Evolutionary conservation across 2,329 filamentous ascomycete genomes (phyloP), one percentile per base, ranked within the genome.

Genomic region (Lasiodiplodia hormozganensis): DNA sequence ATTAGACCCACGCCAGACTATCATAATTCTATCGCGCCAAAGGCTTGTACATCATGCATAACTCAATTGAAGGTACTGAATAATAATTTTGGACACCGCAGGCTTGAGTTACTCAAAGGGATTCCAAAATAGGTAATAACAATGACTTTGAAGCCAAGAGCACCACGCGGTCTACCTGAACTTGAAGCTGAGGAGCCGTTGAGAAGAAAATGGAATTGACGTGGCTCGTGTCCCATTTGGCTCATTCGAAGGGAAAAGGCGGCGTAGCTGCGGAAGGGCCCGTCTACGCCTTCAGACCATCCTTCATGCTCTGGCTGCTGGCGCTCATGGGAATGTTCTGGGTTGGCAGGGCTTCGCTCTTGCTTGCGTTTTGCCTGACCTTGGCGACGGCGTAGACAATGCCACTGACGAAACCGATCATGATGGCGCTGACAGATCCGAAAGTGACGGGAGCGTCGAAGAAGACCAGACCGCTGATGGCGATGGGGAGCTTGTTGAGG

Each of bases 401-500:
- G 72, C 96, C 96, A 74, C 92, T 96, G 74, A 98, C 82, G 80
- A 97, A 98, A 43, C 95, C 96, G 69, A 99, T 87, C 70, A 90
- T 85, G 76, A 99, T 98, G 74, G 96, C 96, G 25, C 93, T 93
- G 12, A 97, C 92, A 77, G 93, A 96, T 74, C 93, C 94, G 70
- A 97, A 87, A 0, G 96, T 98, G 74, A 97, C 92, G 0, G 96
- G 94, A 0, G 94, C 94, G 71, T 96, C 89, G 82, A 99, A 99
- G 87, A 99, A 99, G 75, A 99, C 82, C 51, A 99, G 87, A 34
- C 96, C 96, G 71, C 91, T 95, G 73, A 72, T 81, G 67, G 96
- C 96, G 74, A 99, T 94, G 52, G 96, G 96, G 38, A 99, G 90
- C 86, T 99, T 99, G 87, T 99, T 99, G 76, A 99, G 86, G 21